phyloP scores from a whole-genome alignment of 2,329 filamentous ascomycete species.

The Colletotrichum trifolii region DNA sequence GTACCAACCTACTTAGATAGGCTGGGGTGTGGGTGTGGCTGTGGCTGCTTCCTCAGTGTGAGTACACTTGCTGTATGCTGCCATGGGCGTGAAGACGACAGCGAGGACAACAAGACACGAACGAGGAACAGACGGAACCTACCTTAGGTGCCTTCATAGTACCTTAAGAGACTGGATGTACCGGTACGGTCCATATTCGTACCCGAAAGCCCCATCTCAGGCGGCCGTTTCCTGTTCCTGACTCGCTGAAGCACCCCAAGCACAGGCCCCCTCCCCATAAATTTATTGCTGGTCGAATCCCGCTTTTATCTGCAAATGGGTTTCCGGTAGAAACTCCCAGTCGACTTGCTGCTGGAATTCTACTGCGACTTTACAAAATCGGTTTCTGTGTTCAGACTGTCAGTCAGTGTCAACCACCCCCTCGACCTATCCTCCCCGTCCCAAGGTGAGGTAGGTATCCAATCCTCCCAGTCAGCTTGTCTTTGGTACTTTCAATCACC shows the following conservation, averaged over 20 bases:
- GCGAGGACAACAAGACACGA: no score
- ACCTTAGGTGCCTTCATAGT: no score
- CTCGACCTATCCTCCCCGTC: no score
- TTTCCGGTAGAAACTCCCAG: constrained; percentile 26
- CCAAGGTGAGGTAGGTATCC: no score
- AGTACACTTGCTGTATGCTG: no score
- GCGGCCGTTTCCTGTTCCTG: constrained; percentile 36
- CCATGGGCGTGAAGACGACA: no score
- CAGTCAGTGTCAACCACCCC: no score
- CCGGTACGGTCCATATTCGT: constrained; percentile 28
- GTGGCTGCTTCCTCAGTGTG: no score
- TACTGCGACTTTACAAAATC: constrained; percentile 31
- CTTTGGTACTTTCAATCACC: constrained; percentile 30
- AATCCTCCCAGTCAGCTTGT: constrained; percentile 28
- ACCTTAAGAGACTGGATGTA: constrained; percentile 19
- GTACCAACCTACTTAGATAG: not conserved
- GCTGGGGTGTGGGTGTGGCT: no score
- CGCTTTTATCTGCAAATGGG: constrained; percentile 34
- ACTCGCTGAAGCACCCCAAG: constrained; percentile 32
- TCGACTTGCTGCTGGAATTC: constrained; percentile 23
- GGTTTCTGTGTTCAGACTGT: constrained; percentile 30
- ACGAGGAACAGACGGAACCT: not conserved
- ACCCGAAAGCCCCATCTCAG: constrained; percentile 29
- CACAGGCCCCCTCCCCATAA: constrained; percentile 9
- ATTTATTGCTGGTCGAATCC: constrained; percentile 29